Conservation (phyloP, 2,329 filamentous ascomycete species). For the Xylariaceae sp. region DNA sequence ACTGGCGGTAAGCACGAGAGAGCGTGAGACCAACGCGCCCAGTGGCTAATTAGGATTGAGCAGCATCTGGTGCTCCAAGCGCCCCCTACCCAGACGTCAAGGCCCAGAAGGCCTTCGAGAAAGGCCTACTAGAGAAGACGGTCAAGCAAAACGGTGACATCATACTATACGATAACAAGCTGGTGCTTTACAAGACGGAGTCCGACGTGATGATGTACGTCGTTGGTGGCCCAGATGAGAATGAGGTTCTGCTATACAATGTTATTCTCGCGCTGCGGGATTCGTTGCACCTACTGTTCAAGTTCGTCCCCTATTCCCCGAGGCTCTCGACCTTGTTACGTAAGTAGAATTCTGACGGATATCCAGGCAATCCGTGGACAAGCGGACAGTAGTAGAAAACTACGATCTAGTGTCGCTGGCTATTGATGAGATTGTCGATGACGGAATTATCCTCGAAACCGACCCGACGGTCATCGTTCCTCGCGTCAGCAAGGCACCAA, state of each 20-base stretch:
- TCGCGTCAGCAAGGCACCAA: slow-evolving; percentile 85
- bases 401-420: slow-evolving; percentile 93
- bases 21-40: not conserved
- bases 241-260: slow-evolving; percentile 94
- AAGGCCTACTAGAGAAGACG: slow-evolving; percentile 91
- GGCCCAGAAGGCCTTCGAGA: slow-evolving; percentile 94
- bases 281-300: slow-evolving; percentile 83
- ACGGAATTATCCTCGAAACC: slow-evolving; percentile 94
- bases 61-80: slow-evolving; percentile 48
- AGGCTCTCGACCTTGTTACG: not conserved
- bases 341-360: slow-evolving; percentile 12
- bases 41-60: slow-evolving; percentile 20
- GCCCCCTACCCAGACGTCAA: slow-evolving; percentile 86
- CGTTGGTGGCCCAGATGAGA: slow-evolving; percentile 86
- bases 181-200: slow-evolving; percentile 97
- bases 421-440: slow-evolving; percentile 91
- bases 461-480: slow-evolving; percentile 92
- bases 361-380: slow-evolving; percentile 84
- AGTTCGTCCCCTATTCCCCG: slow-evolving; percentile 50
- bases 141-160: slow-evolving; percentile 94
- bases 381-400: slow-evolving; percentile 96
- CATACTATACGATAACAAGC: slow-evolving; percentile 92
- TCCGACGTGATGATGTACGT: slow-evolving; percentile 96
- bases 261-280: slow-evolving; percentile 88
- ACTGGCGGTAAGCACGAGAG: slow-evolving; percentile 24